Conservation (phyloP, 164 flowering plant species). For the Chimonanthus salicifolius region DNA sequence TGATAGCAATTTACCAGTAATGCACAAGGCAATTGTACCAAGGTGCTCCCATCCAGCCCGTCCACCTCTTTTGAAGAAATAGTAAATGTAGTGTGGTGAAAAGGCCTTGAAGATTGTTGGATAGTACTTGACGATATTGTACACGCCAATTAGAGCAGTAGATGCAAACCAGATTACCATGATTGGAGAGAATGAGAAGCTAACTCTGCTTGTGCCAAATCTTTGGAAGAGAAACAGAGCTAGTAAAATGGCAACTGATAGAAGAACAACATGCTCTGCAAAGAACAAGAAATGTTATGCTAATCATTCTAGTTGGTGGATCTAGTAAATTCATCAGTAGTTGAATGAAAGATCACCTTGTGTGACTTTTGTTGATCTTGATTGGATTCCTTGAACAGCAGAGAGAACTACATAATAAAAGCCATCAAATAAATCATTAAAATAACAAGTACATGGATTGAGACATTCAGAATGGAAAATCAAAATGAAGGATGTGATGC, state of each 20-base stretch:
- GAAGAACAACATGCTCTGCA: conserved; percentile 20
- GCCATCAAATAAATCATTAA: too few relatives aligned
- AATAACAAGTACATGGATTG: too few relatives aligned
- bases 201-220: conserved; percentile 10
- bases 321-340: too few relatives aligned
- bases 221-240: conserved; percentile 8
- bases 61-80: conserved; percentile 16
- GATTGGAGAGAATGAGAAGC: too few relatives aligned
- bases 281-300: neutral
- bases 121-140: too few relatives aligned
- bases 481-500: too few relatives aligned
- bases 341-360: too few relatives aligned
- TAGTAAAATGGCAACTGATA: conserved; percentile 14
- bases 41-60: conserved; percentile 22
- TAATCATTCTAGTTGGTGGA: neutral
- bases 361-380: neutral
- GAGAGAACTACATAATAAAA: conserved; percentile 20
- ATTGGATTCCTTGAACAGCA: conserved; percentile 30
- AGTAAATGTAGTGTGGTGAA: conserved; percentile 19
- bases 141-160: conserved; percentile 11
- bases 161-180: conserved; percentile 20
- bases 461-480: too few relatives aligned
- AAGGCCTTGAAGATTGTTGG: too few relatives aligned
- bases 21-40: neutral
- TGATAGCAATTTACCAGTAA: conserved; percentile 6